A percentile compares a stretch with the other conserved stretches of the same genome.
These are phyloP conservation scores for Sugiyamaella novakii DNA, from an alignment of 1,139 yeast genomes.

Conservation along the genomic window DNA sequence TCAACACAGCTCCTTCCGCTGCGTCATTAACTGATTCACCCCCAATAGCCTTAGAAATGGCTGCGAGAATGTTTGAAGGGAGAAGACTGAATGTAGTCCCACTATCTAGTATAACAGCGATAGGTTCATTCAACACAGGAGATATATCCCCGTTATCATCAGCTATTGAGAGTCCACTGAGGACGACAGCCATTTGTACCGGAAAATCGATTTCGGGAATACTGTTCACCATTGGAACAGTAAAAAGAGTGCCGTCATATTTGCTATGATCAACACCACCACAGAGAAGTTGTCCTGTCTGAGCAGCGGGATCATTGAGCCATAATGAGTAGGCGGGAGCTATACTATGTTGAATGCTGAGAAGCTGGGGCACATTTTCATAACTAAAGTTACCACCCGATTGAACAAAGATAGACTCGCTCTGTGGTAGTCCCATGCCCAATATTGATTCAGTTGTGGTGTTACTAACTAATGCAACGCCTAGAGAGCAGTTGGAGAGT, in stretches of 20 bases:
- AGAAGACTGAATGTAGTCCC: conserved; percentile 40
- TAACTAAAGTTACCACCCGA: conserved; percentile 31
- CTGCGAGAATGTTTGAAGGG: conserved; percentile 26
- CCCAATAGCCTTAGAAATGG: conserved; percentile 31
- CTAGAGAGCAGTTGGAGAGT: conserved; percentile 42
- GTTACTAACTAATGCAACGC: conserved; percentile 49
- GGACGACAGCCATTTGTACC: conserved; percentile 28
- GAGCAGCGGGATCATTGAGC: conserved; percentile 47
- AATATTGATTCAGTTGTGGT: conserved; percentile 47
- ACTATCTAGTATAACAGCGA: conserved; percentile 37
- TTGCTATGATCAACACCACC: conserved; percentile 63
- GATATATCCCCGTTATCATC: conserved; percentile 16
- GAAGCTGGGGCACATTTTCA: conserved; percentile 48
- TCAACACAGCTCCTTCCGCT: conserved; percentile 24
- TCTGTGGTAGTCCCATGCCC: conserved; percentile 43
- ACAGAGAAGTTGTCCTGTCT: conserved; percentile 53
- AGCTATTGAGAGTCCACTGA: conserved; percentile 24
- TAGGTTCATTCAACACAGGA: conserved; percentile 17
- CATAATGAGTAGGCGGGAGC: conserved; percentile 57
- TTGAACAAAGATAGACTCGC: conserved; percentile 35
- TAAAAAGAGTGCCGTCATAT: conserved; percentile 49
- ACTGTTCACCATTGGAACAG: conserved; percentile 32
- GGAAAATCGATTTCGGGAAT: conserved; percentile 24
- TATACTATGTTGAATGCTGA: conserved; percentile 31
- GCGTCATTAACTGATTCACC: conserved; percentile 25